These are phyloP conservation scores for Tylopilus subfusipes DNA, from an alignment of 768 basidiomycete genomes.

Conservation along the genomic window DNA sequence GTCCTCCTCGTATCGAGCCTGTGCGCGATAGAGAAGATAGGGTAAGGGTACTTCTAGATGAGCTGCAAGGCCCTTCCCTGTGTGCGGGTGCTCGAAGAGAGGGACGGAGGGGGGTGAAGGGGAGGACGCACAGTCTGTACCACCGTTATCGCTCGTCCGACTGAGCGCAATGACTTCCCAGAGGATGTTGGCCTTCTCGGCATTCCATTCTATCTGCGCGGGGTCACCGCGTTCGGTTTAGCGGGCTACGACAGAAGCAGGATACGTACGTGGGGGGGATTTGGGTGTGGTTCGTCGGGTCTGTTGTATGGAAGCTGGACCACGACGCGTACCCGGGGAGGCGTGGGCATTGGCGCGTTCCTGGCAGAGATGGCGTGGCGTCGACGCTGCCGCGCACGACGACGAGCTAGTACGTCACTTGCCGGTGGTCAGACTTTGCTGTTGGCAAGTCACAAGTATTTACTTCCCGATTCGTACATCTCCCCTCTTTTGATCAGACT, in stretches of 20 bases:
- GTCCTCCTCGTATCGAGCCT: constrained; percentile 82
- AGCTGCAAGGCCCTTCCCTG: constrained; percentile 81
- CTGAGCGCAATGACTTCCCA: constrained; percentile 87
- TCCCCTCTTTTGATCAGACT: neutral
- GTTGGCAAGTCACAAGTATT: neutral
- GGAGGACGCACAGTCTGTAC: constrained; percentile 67
- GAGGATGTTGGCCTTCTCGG: constrained; percentile 78
- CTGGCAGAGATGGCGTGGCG: neutral
- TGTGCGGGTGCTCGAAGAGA: neutral
- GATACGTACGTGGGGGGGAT: constrained; percentile 65
- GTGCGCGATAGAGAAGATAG: constrained; percentile 80
- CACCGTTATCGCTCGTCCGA: constrained; percentile 65
- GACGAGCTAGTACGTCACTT: neutral
- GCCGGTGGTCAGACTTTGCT: neutral
- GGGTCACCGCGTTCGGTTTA: constrained; percentile 11
- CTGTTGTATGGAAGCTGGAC: constrained; percentile 77
- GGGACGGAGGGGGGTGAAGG: neutral
- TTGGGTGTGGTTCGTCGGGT: constrained; percentile 61
- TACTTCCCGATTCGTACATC: constrained; percentile 9
- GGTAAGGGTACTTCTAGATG: constrained; percentile 81
- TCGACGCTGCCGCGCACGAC: neutral
- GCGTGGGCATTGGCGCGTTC: constrained; percentile 19
- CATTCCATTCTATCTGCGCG: constrained; percentile 75
- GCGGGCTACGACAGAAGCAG: neutral
- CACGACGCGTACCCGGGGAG: constrained; percentile 59